Evolutionary conservation across 176 grass and related monocot genomes (phyloP), one percentile per base, ranked within the genome.

Genomic region (Phoenix dactylifera): DNA sequence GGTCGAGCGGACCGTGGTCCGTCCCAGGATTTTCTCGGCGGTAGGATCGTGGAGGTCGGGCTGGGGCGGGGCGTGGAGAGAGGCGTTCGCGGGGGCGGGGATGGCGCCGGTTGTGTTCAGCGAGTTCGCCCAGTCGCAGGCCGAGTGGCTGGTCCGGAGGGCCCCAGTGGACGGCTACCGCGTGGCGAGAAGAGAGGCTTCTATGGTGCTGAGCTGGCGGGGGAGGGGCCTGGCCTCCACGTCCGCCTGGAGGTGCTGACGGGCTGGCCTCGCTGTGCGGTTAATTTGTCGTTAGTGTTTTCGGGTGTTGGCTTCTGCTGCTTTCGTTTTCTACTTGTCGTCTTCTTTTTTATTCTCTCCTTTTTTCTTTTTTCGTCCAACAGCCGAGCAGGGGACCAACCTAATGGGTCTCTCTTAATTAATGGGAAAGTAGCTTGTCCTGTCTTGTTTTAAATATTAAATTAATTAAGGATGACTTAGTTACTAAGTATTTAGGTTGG

Each of bases 221-320:
- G 83, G 83, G 3, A 74, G 72, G 74, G 78, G 75, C 19, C 24
- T 86, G 51, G 78, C 72, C 4, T 26, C 76, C 23, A 86, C 83
- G 65, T 86, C 83, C 19, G 78, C 83, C 1, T 86, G 83, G 83
- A 72, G 74, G 55, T 77, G 83, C 48, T 86, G 67, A 80, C 4
- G 5, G 50, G 35, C 32, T 35, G 35, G 35, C 35, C 9, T 44
- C 35, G 1, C 1, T 44, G 35, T 14, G 28, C 28, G 10, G 12
- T 44, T 44, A 44, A 44, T 44, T 44, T 44, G 35, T 44, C 35
- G 35, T 12, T 44, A 12, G 35, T 3, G 9, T 44, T 30, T 30
- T 30, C 12, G 7, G 35, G 35, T 44, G 35, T 12, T 12, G 35
- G 35, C 7, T 44, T 44, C 10, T 12, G 35, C 35, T 44, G 35